Evolutionary conservation across 1,284 basidiomycete genomes (phyloP).

Genomic region (Trametes versicolor): DNA sequence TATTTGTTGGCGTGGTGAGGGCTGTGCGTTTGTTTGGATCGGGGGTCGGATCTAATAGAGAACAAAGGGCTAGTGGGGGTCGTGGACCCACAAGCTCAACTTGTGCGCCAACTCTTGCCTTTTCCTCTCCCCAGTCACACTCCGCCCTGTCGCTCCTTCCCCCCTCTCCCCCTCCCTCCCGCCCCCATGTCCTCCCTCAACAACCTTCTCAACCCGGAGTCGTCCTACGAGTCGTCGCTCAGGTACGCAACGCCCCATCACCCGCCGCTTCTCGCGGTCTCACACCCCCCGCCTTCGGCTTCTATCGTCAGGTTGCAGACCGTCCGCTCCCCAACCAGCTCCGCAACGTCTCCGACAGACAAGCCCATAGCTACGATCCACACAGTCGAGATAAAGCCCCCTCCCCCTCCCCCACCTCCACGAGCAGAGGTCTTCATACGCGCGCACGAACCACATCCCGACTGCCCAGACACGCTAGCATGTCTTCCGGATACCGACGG

Average conservation of each 20-base stretch:
- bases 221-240: slow-evolving; percentile 37
- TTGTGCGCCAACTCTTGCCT: slow-evolving; percentile 44
- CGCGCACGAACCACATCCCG: slow-evolving; percentile 60
- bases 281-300: slow-evolving; percentile 16
- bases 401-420: slow-evolving; percentile 39
- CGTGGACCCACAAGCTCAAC: slow-evolving; percentile 50
- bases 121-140: slow-evolving; percentile 41
- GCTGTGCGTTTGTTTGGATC: slow-evolving; percentile 39
- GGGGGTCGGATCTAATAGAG: slow-evolving; percentile 43
- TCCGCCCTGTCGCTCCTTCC: slow-evolving; percentile 23
- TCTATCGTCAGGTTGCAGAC: slow-evolving; percentile 32
- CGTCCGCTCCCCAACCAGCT: slow-evolving; percentile 36
- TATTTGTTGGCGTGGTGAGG: slow-evolving; percentile 19
- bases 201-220: slow-evolving; percentile 49
- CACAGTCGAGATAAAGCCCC: slow-evolving; percentile 39
- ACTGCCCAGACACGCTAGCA: slow-evolving; percentile 78
- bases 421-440: slow-evolving; percentile 34
- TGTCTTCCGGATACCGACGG: slow-evolving; percentile 81
- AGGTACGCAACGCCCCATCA: slow-evolving; percentile 37
- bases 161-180: slow-evolving; percentile 30
- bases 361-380: slow-evolving; percentile 35
- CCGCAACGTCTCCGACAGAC: slow-evolving; percentile 34
- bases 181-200: slow-evolving; percentile 46
- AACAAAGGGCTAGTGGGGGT: slow-evolving; percentile 45
- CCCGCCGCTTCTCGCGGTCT: slow-evolving; percentile 20